Evolutionary conservation across 805 yeast species (phyloP), one percentile per base, ranked within the genome.

Genomic region (Yamadazyma nakazawae): DNA sequence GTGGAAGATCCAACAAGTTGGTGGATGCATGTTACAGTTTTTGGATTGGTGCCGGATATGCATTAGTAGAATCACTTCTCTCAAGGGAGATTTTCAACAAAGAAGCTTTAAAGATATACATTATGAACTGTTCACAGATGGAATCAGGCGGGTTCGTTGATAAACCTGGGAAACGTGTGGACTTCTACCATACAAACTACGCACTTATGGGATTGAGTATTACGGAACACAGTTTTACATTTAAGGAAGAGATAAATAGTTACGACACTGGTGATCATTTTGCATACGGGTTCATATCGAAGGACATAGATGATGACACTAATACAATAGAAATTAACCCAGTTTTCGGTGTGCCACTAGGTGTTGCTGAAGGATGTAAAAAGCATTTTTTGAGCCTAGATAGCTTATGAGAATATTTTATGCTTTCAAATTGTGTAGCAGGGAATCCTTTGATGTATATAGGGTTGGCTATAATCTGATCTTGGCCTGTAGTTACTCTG

Each of bases 11-110:
- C 0, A 92, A 92, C 62, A 94, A 94, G 61, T 74, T 94, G 28
- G 98, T 94, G 1, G 99, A 94, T 62, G 97, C 96, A 0, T 94
- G 99, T 64, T 94, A 94, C 62, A 81, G 92, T 59, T 92, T 85
- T 63, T 94, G 99, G 99, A 85, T 90, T 1, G 98, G 98, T 1
- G 95, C 89, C 0, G 62, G 84, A 34, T 71, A 76, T 51, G 81
- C 88, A 0, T 63, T 88, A 31, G 48, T 89, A 3, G 94, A 87
- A 49, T 68, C 77, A 0, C 67, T 84, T 0, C 32, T 54, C 1
- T 52, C 47, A 46, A 50, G 16, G 19, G 49, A 30, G 0, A 76
- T 48, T 59, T 68, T 84, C 49, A 73, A 82, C 48, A 76, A 90
- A 49, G 69, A 74, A 9, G 81, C 79, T 1, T 66, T 92, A 38